Conservation (phyloP, 805 yeast genomes). For the Grigorovia jiainica region DNA sequence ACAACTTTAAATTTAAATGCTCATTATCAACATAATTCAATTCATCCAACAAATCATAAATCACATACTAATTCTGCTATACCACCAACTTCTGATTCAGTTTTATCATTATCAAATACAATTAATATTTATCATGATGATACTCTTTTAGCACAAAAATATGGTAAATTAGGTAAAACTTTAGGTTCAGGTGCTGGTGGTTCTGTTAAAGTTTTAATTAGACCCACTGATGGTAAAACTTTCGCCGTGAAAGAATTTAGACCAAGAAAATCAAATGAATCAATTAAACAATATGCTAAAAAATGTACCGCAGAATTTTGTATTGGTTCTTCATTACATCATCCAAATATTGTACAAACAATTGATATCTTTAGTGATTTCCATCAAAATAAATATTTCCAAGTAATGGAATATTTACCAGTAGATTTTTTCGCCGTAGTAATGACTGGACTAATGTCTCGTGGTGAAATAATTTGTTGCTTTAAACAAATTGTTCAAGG, state of each 20-base stretch:
- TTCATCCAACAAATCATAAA: constrained; percentile 5
- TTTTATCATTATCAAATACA: constrained; percentile 25
- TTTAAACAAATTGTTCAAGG: constrained; percentile 67
- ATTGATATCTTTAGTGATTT: constrained; percentile 51
- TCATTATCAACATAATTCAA: constrained; percentile 5
- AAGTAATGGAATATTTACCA: constrained; percentile 82
- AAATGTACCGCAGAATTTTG: constrained; percentile 86
- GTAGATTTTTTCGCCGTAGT: constrained; percentile 79
- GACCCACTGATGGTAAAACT: constrained; percentile 59
- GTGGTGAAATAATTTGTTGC: constrained; percentile 76
- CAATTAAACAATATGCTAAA: constrained; percentile 68
- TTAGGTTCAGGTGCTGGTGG: constrained; percentile 88
- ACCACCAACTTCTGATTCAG: constrained; percentile 29
- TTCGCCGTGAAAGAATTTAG: constrained; percentile 83
- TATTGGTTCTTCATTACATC: constrained; percentile 73
- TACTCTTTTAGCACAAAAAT: constrained; percentile 46
- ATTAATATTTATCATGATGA: constrained; percentile 39
- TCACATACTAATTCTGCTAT: constrained; percentile 27
- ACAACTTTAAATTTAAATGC: constrained; percentile 11
- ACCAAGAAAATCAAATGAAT: constrained; percentile 59
- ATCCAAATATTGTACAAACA: constrained; percentile 72
- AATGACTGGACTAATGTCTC: constrained; percentile 74
- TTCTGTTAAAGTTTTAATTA: constrained; percentile 59
- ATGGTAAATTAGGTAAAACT: constrained; percentile 65
- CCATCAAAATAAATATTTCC: constrained; percentile 62